Evolutionary conservation across 352 stramenopile genomes (phyloP).

Genomic region (Globisporangium radiosum): DNA sequence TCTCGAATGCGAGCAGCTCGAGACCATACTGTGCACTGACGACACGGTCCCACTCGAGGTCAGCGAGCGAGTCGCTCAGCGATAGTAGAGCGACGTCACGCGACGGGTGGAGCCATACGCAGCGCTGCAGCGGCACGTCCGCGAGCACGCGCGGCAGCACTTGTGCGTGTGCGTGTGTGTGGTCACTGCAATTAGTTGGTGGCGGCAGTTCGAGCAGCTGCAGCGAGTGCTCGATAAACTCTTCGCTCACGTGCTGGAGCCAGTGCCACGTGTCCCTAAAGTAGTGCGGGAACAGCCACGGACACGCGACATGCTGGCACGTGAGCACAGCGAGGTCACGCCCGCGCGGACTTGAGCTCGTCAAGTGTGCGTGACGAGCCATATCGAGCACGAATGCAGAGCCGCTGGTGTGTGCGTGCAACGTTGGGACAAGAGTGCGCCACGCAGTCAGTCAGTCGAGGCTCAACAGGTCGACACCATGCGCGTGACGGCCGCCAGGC

Average conservation of each 20-base stretch:
- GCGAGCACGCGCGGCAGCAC: slow-evolving; percentile 31
- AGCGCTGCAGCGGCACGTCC: slow-evolving; percentile 43
- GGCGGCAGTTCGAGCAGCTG: slow-evolving; percentile 38
- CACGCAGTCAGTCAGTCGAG: not conserved
- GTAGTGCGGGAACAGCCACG: slow-evolving; percentile 72
- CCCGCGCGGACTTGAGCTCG: not conserved
- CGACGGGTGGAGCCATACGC: slow-evolving; percentile 46
- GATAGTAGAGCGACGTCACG: slow-evolving; percentile 58
- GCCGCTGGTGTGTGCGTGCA: slow-evolving; percentile 24
- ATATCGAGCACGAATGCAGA: slow-evolving; percentile 54
- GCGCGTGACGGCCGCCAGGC: too few relatives aligned
- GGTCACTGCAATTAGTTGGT: not conserved
- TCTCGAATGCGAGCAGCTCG: slow-evolving; percentile 27
- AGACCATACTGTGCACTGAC: slow-evolving; percentile 21
- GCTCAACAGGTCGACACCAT: not conserved
- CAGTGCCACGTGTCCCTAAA: slow-evolving; percentile 75
- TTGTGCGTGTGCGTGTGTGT: not conserved
- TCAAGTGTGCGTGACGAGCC: not conserved
- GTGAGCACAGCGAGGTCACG: slow-evolving; percentile 40
- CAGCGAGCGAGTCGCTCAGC: slow-evolving; percentile 26
- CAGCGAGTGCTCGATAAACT: slow-evolving; percentile 66
- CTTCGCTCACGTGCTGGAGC: slow-evolving; percentile 76
- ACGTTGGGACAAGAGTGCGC: not conserved
- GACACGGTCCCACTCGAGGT: slow-evolving; percentile 17
- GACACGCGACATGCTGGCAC: slow-evolving; percentile 77